Evolutionary conservation across 441 rosid species (phyloP), one percentile per base, ranked within the genome.

Genomic region (Erysimum cheiri): DNA sequence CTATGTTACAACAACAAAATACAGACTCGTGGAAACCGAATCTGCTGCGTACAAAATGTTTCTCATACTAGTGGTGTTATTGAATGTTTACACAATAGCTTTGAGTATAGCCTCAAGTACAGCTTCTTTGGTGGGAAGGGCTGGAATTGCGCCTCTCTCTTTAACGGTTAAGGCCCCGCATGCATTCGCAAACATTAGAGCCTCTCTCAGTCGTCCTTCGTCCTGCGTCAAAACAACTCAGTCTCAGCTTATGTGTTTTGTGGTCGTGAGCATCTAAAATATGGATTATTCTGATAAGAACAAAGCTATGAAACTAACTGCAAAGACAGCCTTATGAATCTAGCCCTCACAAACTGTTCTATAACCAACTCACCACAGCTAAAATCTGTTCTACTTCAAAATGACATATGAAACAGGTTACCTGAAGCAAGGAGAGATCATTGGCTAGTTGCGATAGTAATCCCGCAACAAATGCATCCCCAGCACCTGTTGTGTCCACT

Each of bases 401-500:
- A n/a, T n/a, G n/a, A n/a, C n/a, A n/a, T n/a, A n/a, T n/a, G 28
- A 2, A 44, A 60, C 8, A 17, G 9, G 55, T 49, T 84, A 94
- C 96, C 97, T 84, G 84, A 80, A 91, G 80, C 80, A 93, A 81
- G 48, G 98, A 87, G 78, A 88, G 77, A 82, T 91, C 90, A 44
- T 24, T 32, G 24, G 92, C 85, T 58, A 93, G 84, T 57, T 89
- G 87, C 1, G 80, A 76, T 64, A 91, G 70, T 57, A 82, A 75
- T 72, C 95, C 95, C 1, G 96, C 98, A 28, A 93, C 95, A 83
- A 93, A 93, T 33, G 98, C 97, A 85, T 93, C 97, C 1, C 98
- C 97, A n/a, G 98, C 97, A 71, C 98, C 97, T 5, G 97, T 93
- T 33, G 96, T 87, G 78, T 93, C 98, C 32, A 93, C 85, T 1